Base-by-base conservation (phyloP, 139 green algal genomes). In the Nannochloris sp. region DNA sequence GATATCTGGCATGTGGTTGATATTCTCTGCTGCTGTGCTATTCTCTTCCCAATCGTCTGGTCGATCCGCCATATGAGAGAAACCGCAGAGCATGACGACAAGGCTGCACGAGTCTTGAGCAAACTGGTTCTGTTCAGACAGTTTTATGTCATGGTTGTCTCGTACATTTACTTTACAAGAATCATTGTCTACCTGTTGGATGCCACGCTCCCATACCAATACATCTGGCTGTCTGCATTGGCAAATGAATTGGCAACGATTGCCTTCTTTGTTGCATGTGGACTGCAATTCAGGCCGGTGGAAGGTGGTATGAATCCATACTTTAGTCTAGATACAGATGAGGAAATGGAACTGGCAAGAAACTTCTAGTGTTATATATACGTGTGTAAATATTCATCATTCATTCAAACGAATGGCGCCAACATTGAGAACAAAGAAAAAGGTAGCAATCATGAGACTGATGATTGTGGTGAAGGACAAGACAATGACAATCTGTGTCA, bases 21-120 rank as follows among this genome's bases (percentile, higher is more conserved):
- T 77, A 96, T 98, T 73, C 75, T 95, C 53, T 97, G 92, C 89
- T 98, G 92, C 83, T 96, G 88, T 76, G 90, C 90, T 44, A 86
- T 98, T 58, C 85, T 98, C 33, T 97, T 98, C 77, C 92, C 92
- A 29, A 97, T 97, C 59, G 87, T 97, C 6, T 97, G 92, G 92
- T 91, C 79, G 69, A 98, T 98, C 69, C 94, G 95, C 71, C 84
- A 95, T 71, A 76, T 95, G 57, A 76, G 84, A 2, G 89, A 83
- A 56, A 78, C 71, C 2, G 72, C 82, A 28, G 60, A 81, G 40
- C 82, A 83, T 3, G 83, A 90, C 68, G 85, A 81, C 69, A 90
- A 82, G 71, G 84, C 84, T 23, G 85, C 83, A 2, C 67, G 76
- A 30, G 85, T 80, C 48, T 40, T 91, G 51, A 45, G 67, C 16